Evolutionary conservation across 345 rosid genomes (phyloP), one percentile per base, ranked within the genome.

Genomic region (Eucalyptus erythrocorys): DNA sequence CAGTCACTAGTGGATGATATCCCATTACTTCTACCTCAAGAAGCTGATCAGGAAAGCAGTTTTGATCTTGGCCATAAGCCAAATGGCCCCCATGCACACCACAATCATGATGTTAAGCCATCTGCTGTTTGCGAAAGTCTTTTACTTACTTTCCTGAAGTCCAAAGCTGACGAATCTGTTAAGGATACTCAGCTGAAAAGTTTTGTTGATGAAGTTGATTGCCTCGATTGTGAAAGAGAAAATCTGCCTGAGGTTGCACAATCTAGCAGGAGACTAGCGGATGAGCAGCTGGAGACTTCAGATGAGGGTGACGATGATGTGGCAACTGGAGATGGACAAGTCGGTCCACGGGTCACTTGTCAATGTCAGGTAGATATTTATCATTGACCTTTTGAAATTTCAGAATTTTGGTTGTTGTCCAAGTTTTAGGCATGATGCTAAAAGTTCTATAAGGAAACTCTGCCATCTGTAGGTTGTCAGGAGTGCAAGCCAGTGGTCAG

Each of bases 401-500:
- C 16, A 76, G 47, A 76, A 40, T 11, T 40, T 11, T 21, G 47
- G 84, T 6, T 76, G 7, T 3, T 21, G 8, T 21, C 84, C 30
- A 24, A 76, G 84, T 76, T 76, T 76, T 6, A 76, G 84, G 84
- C 84, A 21, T 76, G 84, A 76, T 24, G 53, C 45, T 87, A 45
- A 84, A 34, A 85, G 53, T 45, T 50, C 16, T 45, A 40, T 27
- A 61, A 71, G 43, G 81, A 5, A 71, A 50, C 57, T 61, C 37
- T 32, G 42, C 57, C 22, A 86, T 88, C 19, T 87, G 87, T 76
- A 95, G 97, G 90, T 95, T 85, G 92, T 96, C 88, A 93, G 99
- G 95, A 97, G 99, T 90, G 98, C 94, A 80, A 92, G 98, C 90
- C 98, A 95, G 87, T 97, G 99, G 99, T 97, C 99, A 6, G 97